These are phyloP conservation scores for Alternaria solani DNA, from an alignment of 2,329 filamentous ascomycete genomes.

Conservation along the genomic window DNA sequence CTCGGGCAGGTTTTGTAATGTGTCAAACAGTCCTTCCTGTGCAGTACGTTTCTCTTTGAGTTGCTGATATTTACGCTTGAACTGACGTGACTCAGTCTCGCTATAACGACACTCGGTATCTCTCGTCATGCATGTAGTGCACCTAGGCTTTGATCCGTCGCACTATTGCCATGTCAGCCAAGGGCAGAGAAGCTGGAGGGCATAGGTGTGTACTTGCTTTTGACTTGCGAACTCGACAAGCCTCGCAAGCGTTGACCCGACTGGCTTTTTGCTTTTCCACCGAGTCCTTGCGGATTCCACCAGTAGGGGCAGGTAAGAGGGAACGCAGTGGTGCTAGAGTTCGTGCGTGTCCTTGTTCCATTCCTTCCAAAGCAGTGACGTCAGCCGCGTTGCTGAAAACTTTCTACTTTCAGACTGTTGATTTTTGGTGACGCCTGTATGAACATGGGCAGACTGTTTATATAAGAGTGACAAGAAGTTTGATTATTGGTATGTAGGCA, in stretches of 20 bases:
- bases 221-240: slow-evolving; percentile 20
- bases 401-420: not conserved
- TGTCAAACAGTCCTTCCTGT: slow-evolving; percentile 22
- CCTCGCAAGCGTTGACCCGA: slow-evolving; percentile 15
- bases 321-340: slow-evolving; percentile 10
- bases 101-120: slow-evolving; percentile 16
- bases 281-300: slow-evolving; percentile 2
- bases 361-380: slow-evolving; percentile 1
- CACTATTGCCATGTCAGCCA: slow-evolving; percentile 15
- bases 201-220: slow-evolving; percentile 14
- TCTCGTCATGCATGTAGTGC: slow-evolving; percentile 12
- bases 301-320: slow-evolving; percentile 11
- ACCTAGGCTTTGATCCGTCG: slow-evolving; percentile 14
- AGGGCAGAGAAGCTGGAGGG: not conserved
- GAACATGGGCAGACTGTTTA: not conserved
- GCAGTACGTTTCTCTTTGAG: slow-evolving; percentile 13
- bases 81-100: slow-evolving; percentile 9
- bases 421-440: not conserved
- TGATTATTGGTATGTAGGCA: not conserved
- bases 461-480: not conserved
- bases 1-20: slow-evolving; percentile 19
- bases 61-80: slow-evolving; percentile 17
- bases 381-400: not conserved
- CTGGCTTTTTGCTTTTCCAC: not conserved
- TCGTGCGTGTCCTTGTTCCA: slow-evolving; percentile 3